Base-by-base conservation (phyloP, 2,329 filamentous ascomycete species). In the Septoria linicola region DNA sequence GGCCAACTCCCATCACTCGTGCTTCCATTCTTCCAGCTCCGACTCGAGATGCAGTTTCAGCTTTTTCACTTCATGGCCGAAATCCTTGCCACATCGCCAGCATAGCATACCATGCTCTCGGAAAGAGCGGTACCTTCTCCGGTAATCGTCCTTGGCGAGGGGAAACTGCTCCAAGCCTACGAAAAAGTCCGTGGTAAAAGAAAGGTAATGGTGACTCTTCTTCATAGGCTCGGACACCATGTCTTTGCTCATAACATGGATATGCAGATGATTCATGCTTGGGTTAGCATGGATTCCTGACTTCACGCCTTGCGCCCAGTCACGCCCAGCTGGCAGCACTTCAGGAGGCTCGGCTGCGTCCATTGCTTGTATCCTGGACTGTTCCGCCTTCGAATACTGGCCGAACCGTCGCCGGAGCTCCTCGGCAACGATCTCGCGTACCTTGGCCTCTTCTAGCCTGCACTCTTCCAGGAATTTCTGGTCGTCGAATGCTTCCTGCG, bases 131-230 rank as follows among this genome's bases (percentile, higher is more conserved):
- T 86, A 90, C 14, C 78, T 76, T 57, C 84, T 76, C 53, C 89
- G 73, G 39, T 72, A 69, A 67, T 95, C 89, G 48, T 84, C 80
- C 20, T 73, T 56, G 0, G 77, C 75, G 23, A 97, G 72, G 3
- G 93, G 92, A 42, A 96, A 92, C 53, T 91, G 87, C 17, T 83
- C 83, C 20, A 97, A 64, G 13, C 79, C 76, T 10, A 97, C 80
- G 17, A 99, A 81, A 68, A 97, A 99, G 3, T 81, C 80, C 45
- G 91, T 95, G 25, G 81, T 83, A 71, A 97, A 97, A 58, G 87
- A 93, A 66, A 93, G 89, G 72, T 96, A 97, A 72, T 97, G 93
- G 68, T 90, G 92, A 58, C 83, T 79, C 66, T 92, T 84, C 72
- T 85, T 88, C 70, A 96, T 60, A 39, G 78, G 79, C 8, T 80